Percentiles rank a stretch among this genome's conserved stretches.
Evolutionary conservation across 1,284 basidiomycete genomes (phyloP).

Genomic region (Papiliotrema laurentii): DNA sequence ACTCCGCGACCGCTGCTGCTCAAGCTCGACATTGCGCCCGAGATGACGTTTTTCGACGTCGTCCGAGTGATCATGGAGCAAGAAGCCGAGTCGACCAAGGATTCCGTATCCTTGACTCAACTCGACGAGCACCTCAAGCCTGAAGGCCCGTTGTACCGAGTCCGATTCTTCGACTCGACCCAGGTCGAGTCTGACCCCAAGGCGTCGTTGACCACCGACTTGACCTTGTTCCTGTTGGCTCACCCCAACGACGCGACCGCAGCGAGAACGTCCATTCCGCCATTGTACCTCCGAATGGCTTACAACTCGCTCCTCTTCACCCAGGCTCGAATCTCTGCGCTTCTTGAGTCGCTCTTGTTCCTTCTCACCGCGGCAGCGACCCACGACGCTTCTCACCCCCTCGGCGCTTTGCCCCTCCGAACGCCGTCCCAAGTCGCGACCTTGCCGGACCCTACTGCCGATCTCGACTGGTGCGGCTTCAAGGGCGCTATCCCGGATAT

Average conservation of each 20-base stretch:
- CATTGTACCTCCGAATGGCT: constrained; percentile 71
- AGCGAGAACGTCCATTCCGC: constrained; percentile 60
- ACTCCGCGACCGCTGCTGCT: constrained; percentile 77
- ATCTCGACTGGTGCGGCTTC: constrained; percentile 96
- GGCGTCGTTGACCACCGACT: constrained; percentile 80
- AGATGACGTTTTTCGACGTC: constrained; percentile 87
- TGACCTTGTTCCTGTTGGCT: constrained; percentile 66
- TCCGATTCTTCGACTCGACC: constrained; percentile 83
- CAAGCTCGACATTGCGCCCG: constrained; percentile 76
- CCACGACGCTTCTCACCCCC: constrained; percentile 55
- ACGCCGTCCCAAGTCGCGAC: constrained; percentile 63
- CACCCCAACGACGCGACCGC: constrained; percentile 64
- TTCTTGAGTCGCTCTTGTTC: constrained; percentile 80
- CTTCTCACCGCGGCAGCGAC: constrained; percentile 67
- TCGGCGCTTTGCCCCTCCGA: constrained; percentile 75
- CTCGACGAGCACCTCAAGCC: constrained; percentile 69
- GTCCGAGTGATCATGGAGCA: constrained; percentile 59
- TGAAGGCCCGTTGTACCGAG: constrained; percentile 71
- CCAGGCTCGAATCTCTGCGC: constrained; percentile 65
- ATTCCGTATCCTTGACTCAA: constrained; percentile 76
- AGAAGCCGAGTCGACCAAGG: constrained; percentile 77
- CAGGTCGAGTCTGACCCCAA: constrained; percentile 71
- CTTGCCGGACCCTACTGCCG: constrained; percentile 79
- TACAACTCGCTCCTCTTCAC: constrained; percentile 97
- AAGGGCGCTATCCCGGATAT: constrained; percentile 94